Evolutionary conservation across 1,284 basidiomycete species (phyloP), one percentile per base, ranked within the genome.

Genomic region (Crucibulum parvulum): DNA sequence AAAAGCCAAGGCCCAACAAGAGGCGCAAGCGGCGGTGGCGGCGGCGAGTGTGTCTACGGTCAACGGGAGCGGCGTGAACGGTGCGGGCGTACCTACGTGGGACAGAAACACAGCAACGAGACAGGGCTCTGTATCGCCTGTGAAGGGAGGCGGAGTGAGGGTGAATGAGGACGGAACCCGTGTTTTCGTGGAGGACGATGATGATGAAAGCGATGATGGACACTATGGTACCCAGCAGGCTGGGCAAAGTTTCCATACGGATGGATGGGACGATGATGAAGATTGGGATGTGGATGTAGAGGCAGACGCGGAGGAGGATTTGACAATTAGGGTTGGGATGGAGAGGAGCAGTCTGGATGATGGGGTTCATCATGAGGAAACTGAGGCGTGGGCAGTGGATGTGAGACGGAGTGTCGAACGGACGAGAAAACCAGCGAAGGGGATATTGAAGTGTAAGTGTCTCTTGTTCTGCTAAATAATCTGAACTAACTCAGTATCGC

Each of bases 361-460:
- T 51, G 85, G 85, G 18, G 77, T 34, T 11, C 63, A 84, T n/a
- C 82, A 85, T 18, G 87, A 87, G 31, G 82, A 84, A 39, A 79
- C 78, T 51, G 90, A 90, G 66, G 91, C 88, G 53, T 94, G 89
- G 91, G 91, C 86, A 56, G 84, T 83, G 63, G 88, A 91, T 71
- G 78, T 88, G 59, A 86, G 87, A 64, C 81, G 85, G 68, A 92
- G 84, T 75, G 77, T 85, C 55, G 94, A 90, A 78, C 81, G 79
- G 75, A 82, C 80, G 64, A 84, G 80, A 72, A 77, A 75, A 66
- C 95, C 96, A 7, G 81, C 88, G 48, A 93, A 87, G 76, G 92
- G 96, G 39, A 98, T 99, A 65, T 79, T 99, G 64, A 98, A 98
- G 84, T 81, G 95, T 95, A 71, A 71, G 90, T 85, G 4, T 57